Base-by-base conservation (phyloP, 2,329 filamentous ascomycete genomes). In the Teratosphaeria gauchensis region DNA sequence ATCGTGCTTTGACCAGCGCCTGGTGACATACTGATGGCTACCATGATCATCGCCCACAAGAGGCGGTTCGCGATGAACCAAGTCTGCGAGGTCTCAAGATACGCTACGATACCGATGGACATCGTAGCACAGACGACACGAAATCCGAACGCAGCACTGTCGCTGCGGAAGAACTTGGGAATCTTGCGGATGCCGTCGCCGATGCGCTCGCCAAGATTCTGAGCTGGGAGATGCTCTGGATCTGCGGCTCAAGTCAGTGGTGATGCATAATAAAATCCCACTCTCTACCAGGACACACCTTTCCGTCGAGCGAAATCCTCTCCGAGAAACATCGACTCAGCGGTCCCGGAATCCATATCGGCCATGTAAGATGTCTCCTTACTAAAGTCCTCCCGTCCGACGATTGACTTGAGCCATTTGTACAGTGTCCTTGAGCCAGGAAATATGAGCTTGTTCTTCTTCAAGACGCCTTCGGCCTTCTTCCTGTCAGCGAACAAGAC, bases 31-130 rank as follows among this genome's bases (percentile, higher is more conserved):
- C 82, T 82, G 24, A 90, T 84, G 3, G 86, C 83, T 1, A 73
- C 72, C 75, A 91, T 89, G 63, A 92, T 88, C 80, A 90, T 82
- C 1, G 86, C 86, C 88, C 88, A 92, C 1, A 91, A 81, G 1
- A 90, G 74, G 16, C 88, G 78, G 66, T 92, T 84, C 59, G 83
- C 73, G 12, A 83, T 76, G 68, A 90, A 92, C 68, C 89, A 91
- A 0, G 62, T 63, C 62, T 89, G 83, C 0, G 86, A 85, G 31
- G 79, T 69, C 56, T 81, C 76, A 16, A 91, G 73, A 67, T 83
- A 90, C 0, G 81, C 84, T 4, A 89, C 70, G 56, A 92, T 83
- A 0, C 81, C 87, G 51, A 91, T 76, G 2, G 83, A 85, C 79
- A 90, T 84, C 1, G 87, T 89, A 0, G 88, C 88, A 62, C 82